Evolutionary conservation across 2,329 filamentous ascomycete genomes (phyloP), one percentile per base, ranked within the genome.

Genomic region (Hymenoscyphus linearis): DNA sequence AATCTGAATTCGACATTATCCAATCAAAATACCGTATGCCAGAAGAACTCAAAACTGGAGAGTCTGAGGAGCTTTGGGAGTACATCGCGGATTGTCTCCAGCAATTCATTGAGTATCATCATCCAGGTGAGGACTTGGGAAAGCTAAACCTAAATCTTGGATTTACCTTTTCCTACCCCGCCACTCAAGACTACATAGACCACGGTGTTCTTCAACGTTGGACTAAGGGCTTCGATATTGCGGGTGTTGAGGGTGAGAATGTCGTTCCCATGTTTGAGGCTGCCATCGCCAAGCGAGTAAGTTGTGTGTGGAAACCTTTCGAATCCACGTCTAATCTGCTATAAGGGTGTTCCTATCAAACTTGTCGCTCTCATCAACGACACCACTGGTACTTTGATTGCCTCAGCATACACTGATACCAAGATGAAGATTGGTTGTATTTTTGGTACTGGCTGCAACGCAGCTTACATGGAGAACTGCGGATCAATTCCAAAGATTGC

Each of bases 141-240:
- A 84, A 84, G 69, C 79, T 93, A 60, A 90, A 91, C 7, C 79
- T 93, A 60, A 50, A 50, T 22, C 84, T 97, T 6, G 93, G 93
- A 71, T 97, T 97, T 79, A 97, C 93, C 53, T 98, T 98, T 78
- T 96, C 91, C 3, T 97, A 96, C 75, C 93, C 93, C 2, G 93
- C 92, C 16, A 95, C 90, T 0, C 93, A 97, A 76, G 86, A 96
- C 69, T 93, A 92, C 76, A 93, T 97, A 71, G 91, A 97, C 69
- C 90, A 96, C 75, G 93, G 93, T 68, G 83, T 96, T 44, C 82
- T 97, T 61, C 93, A 97, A 77, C 87, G 92, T 69, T 98, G 93
- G 93, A 97, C 93, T 68, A 98, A 98, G 80, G 93, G 93, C 2
- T 97, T 97, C 72, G 93, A 97, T 73, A 96, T 98, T 75, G 83